These are phyloP conservation scores for Nakataea oryzae DNA, from an alignment of 2,329 filamentous ascomycete genomes.

Conservation along the genomic window DNA sequence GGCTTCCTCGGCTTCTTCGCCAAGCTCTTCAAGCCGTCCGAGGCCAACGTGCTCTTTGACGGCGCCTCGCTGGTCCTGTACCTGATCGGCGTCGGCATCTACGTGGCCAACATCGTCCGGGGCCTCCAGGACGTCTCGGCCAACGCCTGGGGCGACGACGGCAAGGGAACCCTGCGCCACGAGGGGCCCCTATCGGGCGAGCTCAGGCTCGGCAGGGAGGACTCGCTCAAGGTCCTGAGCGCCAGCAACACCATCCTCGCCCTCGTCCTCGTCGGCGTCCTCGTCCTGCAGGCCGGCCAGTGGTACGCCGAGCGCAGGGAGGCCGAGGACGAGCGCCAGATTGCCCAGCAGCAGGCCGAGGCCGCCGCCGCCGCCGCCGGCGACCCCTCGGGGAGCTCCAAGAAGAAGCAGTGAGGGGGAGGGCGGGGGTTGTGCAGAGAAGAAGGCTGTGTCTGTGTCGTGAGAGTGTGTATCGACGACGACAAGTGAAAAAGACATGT, in stretches of 20 bases:
- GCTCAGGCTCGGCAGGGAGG: conserved; percentile 68
- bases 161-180: conserved; percentile 27
- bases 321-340: conserved; percentile 62
- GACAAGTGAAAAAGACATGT: too few relatives aligned
- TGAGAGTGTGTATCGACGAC: too few relatives aligned
- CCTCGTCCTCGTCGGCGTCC: conserved; percentile 78
- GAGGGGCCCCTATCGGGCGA: conserved; percentile 41
- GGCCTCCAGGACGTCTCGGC: conserved; percentile 74
- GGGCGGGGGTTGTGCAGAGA: conserved; percentile 2
- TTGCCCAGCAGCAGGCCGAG: conserved; percentile 30
- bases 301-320: conserved; percentile 98
- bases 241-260: conserved; percentile 96
- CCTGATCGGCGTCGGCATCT: conserved; percentile 81
- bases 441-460: conserved; percentile 5
- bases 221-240: conserved; percentile 80
- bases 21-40: conserved; percentile 89
- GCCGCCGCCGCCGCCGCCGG: conserved; percentile 4
- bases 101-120: conserved; percentile 94
- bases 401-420: conserved; percentile 11
- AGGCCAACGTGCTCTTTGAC: conserved; percentile 93
- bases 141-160: conserved; percentile 45
- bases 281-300: conserved; percentile 90
- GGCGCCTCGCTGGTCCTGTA: conserved; percentile 73
- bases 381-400: conserved; percentile 3
- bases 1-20: conserved; percentile 81